Percentiles rank a stretch among this genome's conserved stretches.
Conservation (phyloP, 805 yeast species). For the Metschnikowia peoriensis region DNA sequence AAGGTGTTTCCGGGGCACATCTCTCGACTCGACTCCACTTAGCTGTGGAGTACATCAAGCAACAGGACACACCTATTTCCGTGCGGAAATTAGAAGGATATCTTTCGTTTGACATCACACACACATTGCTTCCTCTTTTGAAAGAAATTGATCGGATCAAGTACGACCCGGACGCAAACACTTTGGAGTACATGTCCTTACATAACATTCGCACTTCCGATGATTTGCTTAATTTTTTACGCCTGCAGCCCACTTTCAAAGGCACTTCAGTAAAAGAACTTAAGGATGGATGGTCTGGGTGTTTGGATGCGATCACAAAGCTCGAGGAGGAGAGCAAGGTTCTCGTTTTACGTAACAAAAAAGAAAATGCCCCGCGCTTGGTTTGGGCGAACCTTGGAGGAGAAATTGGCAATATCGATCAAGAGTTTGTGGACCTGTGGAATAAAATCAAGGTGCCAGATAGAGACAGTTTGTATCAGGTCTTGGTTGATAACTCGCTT, state of each 20-base stretch:
- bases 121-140: conserved; percentile 66
- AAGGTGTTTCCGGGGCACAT: conserved; percentile 52
- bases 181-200: conserved; percentile 83
- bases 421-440: conserved; percentile 85
- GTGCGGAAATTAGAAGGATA: conserved; percentile 65
- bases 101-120: conserved; percentile 58
- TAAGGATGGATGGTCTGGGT: conserved; percentile 94
- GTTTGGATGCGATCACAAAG: conserved; percentile 72
- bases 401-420: conserved; percentile 66
- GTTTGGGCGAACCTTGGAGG: conserved; percentile 90
- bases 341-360: conserved; percentile 83
- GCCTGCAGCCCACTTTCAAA: conserved; percentile 80
- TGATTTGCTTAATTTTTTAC: conserved; percentile 69
- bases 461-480: conserved; percentile 74
- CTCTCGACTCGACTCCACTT: conserved; percentile 82
- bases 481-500: conserved; percentile 77
- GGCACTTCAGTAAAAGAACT: conserved; percentile 81
- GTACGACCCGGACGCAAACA: conserved; percentile 57
- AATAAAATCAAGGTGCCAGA: conserved; percentile 73
- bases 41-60: conserved; percentile 87
- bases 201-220: conserved; percentile 83
- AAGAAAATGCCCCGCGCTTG: conserved; percentile 88
- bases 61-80: conserved; percentile 65
- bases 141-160: conserved; percentile 75
- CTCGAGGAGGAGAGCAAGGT: conserved; percentile 76